A percentile compares a stretch with the other conserved stretches of the same genome.
These are phyloP conservation scores for Amanita subjunquillea DNA, from an alignment of 768 basidiomycete species.

Conservation along the genomic window DNA sequence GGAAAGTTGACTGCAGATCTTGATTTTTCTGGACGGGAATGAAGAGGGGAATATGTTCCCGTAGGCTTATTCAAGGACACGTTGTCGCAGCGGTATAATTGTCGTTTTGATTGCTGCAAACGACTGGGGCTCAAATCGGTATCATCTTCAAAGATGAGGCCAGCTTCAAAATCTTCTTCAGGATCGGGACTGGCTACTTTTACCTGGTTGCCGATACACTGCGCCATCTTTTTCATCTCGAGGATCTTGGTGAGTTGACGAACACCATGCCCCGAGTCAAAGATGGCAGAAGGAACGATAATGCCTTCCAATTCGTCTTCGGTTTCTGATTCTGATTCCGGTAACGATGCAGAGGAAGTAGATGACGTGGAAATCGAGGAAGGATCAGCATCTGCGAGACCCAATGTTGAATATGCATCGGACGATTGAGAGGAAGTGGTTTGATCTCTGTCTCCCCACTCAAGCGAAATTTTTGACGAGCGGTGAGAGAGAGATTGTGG, in stretches of 20 bases:
- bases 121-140: slow-evolving; percentile 75
- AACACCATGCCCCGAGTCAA: slow-evolving; percentile 58
- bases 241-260: slow-evolving; percentile 40
- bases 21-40: slow-evolving; percentile 50
- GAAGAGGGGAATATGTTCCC: slow-evolving; percentile 52
- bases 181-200: slow-evolving; percentile 51
- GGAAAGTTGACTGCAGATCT: slow-evolving; percentile 69
- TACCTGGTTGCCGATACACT: slow-evolving; percentile 24
- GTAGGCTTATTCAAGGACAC: slow-evolving; percentile 42
- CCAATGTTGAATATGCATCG: slow-evolving; percentile 73
- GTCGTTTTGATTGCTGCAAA: slow-evolving; percentile 36
- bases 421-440: slow-evolving; percentile 82
- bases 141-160: slow-evolving; percentile 77
- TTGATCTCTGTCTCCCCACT: slow-evolving; percentile 80
- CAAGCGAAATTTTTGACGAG: slow-evolving; percentile 74
- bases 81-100: slow-evolving; percentile 46
- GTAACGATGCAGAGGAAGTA: slow-evolving; percentile 50
- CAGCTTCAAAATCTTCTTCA: slow-evolving; percentile 82
- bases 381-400: slow-evolving; percentile 60
- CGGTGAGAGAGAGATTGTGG: slow-evolving; percentile 68
- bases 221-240: slow-evolving; percentile 45
- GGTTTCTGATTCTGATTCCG: slow-evolving; percentile 62
- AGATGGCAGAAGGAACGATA: slow-evolving; percentile 65
- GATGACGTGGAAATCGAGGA: slow-evolving; percentile 68
- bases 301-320: slow-evolving; percentile 76